Percentiles rank a stretch among this genome's conserved stretches.
These are phyloP conservation scores for Linum usitatissimum DNA, from an alignment of 345 rosid genomes.

Conservation along the genomic window DNA sequence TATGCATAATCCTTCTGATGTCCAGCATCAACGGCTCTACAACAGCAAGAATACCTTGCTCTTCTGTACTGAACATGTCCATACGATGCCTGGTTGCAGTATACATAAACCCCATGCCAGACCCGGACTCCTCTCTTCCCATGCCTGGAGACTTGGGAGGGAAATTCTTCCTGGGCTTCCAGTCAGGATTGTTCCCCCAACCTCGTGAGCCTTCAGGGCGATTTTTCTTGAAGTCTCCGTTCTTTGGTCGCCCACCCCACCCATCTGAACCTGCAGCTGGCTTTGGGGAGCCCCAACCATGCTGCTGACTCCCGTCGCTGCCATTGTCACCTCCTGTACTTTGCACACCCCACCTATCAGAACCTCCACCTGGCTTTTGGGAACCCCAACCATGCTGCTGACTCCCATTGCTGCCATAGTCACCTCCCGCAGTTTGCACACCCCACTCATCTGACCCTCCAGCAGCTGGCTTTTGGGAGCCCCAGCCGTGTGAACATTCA, in stretches of 20 bases:
- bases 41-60: constrained; percentile 56
- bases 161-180: constrained; percentile 48
- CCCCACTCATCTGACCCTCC: constrained; percentile 27
- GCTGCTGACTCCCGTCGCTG: constrained; percentile 15
- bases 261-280: background rate
- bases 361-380: constrained; percentile 3
- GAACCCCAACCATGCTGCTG: background rate
- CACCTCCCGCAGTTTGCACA: constrained; percentile 16
- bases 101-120: constrained; percentile 25
- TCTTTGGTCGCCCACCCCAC: constrained; percentile 34
- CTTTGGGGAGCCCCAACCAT: background rate
- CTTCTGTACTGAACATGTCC: constrained; percentile 76
- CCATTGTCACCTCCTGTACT: constrained; percentile 17
- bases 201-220: constrained; percentile 30
- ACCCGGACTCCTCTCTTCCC: constrained; percentile 11
- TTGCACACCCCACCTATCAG: constrained; percentile 29
- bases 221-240: constrained; percentile 31
- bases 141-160: constrained; percentile 37
- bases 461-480: constrained; percentile 23
- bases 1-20: constrained; percentile 51
- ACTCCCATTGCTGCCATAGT: constrained; percentile 19
- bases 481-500: constrained; percentile 25
- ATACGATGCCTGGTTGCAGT: constrained; percentile 58
- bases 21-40: constrained; percentile 62
- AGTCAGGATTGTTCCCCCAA: constrained; percentile 42